These are phyloP conservation scores for Acrodontium crateriforme DNA, from an alignment of 2,329 filamentous ascomycete genomes.

Conservation along the genomic window DNA sequence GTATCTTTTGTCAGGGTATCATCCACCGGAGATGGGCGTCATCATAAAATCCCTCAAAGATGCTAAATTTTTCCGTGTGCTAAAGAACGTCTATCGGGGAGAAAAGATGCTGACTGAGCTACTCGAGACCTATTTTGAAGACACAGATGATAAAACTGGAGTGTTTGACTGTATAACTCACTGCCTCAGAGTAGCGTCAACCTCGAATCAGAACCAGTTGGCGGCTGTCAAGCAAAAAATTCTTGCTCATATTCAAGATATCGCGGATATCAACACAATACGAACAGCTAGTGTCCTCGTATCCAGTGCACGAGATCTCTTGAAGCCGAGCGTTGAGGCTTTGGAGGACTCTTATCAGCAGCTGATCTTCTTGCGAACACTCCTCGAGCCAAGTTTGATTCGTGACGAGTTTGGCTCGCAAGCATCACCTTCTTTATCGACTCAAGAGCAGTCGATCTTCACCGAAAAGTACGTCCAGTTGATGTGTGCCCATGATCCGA, in stretches of 20 bases:
- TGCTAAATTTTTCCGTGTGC: slow-evolving; percentile 76
- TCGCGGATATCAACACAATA: slow-evolving; percentile 53
- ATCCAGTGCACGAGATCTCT: slow-evolving; percentile 46
- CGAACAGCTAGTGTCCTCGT: slow-evolving; percentile 53
- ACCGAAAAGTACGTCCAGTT: slow-evolving; percentile 77
- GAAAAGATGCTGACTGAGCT: slow-evolving; percentile 71
- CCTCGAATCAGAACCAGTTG: slow-evolving; percentile 54
- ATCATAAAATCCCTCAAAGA: slow-evolving; percentile 65
- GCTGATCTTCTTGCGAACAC: slow-evolving; percentile 59
- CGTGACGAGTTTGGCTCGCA: slow-evolving; percentile 19
- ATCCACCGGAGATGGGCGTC: slow-evolving; percentile 64
- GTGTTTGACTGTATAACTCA: slow-evolving; percentile 71
- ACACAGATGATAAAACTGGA: slow-evolving; percentile 57
- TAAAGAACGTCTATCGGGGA: slow-evolving; percentile 74
- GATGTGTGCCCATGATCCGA: slow-evolving; percentile 74
- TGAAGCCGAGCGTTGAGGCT: slow-evolving; percentile 50
- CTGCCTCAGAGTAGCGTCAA: slow-evolving; percentile 52
- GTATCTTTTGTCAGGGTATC: slow-evolving; percentile 86
- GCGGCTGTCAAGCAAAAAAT: slow-evolving; percentile 58
- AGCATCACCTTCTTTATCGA: slow-evolving; percentile 17
- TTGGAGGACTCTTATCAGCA: slow-evolving; percentile 50
- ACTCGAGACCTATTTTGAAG: slow-evolving; percentile 71
- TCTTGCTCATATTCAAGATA: slow-evolving; percentile 47
- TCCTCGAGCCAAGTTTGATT: slow-evolving; percentile 49
- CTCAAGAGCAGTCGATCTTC: slow-evolving; percentile 39